These are phyloP conservation scores for Puccinia horiana DNA, from an alignment of 1,284 basidiomycete species.

Conservation along the genomic window DNA sequence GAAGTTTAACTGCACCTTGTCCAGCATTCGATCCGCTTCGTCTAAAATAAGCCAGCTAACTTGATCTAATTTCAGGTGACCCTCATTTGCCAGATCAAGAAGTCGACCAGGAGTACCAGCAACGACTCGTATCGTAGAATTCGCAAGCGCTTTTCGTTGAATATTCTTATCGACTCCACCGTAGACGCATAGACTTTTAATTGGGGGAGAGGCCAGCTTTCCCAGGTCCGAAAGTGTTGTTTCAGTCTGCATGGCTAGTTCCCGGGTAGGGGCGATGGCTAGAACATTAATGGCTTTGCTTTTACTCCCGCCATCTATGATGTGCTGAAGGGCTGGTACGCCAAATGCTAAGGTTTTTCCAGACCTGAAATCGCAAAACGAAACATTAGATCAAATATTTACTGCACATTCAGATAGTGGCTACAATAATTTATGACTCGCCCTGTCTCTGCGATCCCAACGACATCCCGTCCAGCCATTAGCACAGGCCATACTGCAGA, in stretches of 20 bases:
- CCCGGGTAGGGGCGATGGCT: conserved; percentile 87
- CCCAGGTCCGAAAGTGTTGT: conserved; percentile 78
- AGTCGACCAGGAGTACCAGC: conserved; percentile 94
- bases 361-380: conserved; percentile 52
- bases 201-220: conserved; percentile 66
- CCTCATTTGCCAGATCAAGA: conserved; percentile 82
- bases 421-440: conserved; percentile 63
- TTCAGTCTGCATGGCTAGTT: conserved; percentile 91
- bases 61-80: conserved; percentile 71
- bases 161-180: conserved; percentile 87
- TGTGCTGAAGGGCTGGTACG: conserved; percentile 76
- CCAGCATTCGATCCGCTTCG: conserved; percentile 97
- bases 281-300: conserved; percentile 63
- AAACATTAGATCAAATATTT: background rate
- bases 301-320: conserved; percentile 61
- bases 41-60: conserved; percentile 92
- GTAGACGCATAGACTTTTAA: conserved; percentile 82
- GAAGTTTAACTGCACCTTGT: conserved; percentile 63
- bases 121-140: conserved; percentile 67
- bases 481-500: conserved; percentile 92
- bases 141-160: conserved; percentile 69
- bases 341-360: conserved; percentile 98
- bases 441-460: conserved; percentile 97
- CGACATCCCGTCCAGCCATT: conserved; percentile 77
- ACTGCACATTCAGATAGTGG: background rate